Evolutionary conservation across 352 stramenopile species (phyloP), one percentile per base, ranked within the genome.

Genomic region (Globisporangium megalacanthum): DNA sequence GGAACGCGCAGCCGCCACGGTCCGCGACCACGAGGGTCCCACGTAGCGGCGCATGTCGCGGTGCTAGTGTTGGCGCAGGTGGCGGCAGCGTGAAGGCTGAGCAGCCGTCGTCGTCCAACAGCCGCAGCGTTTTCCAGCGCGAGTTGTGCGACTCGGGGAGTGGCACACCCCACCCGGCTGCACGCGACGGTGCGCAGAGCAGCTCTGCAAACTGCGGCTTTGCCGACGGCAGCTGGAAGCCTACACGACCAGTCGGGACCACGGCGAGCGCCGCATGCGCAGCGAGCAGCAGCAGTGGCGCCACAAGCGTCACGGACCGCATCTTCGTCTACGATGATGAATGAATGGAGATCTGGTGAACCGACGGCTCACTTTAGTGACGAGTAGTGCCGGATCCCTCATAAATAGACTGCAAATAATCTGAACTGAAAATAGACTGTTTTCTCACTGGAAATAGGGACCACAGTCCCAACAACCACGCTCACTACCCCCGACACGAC

Each of bases 1-100:
- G 58, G 56, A 89, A 92, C 22, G 79, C 88, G 60, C 82, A 92
- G 54, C 89, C 88, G 56, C 82, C 82, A 11, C 82, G 79, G 49
- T 92, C 73, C 33, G 73, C 76, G 13, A 92, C 58, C n/a, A 88
- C 72, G 37, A 86, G 60, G 20, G 60, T 60, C 31, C 65, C 47
- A 29, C 11, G 25, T 2, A 39, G 47, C 13, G 11, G 45, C 19
- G 25, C 25, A 29, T 29, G 25, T 29, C 33, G 45, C 45, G 45
- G 15, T 15, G 5, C 10, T 33, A n/a, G n/a, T 29, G n/a, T 33
- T 29, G 0, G 25, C 25, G 25, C 4, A 29, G 60, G 54, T 15
- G 49, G 25, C 3, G 65, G 42, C 4, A 75, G 46, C 3, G 54
- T 49, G 57, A 86, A 85, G 36, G 64, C 54, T 17, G 47, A 48